A percentile compares a stretch with the other conserved stretches of the same genome.
Conservation (phyloP, 2,329 filamentous ascomycete genomes). For the Colletotrichum chlorophyti region DNA sequence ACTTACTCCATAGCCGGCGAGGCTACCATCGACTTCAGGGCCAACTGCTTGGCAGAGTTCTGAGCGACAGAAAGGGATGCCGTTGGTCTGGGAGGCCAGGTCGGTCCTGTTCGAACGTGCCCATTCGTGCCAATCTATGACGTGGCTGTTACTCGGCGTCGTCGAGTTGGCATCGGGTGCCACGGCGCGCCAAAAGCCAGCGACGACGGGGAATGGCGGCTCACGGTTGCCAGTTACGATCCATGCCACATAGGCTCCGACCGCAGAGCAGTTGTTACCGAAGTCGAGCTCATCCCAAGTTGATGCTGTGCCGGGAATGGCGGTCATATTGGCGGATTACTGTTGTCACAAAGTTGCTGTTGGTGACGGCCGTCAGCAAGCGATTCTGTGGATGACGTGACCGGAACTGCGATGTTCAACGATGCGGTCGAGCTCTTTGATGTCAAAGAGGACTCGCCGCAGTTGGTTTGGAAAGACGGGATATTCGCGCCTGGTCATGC, state of each 20-base stretch:
- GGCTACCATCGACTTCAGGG: slow-evolving; percentile 6
- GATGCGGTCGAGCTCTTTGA: neutral
- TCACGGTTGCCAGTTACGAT: slow-evolving; percentile 1
- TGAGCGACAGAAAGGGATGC: neutral
- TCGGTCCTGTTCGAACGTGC: neutral
- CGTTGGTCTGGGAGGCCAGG: neutral
- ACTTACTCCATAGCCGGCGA: slow-evolving; percentile 8
- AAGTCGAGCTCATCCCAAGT: slow-evolving; percentile 8
- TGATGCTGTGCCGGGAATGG: neutral
- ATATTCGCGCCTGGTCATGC: neutral
- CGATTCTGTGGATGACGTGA: no score
- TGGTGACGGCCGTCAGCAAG: no score
- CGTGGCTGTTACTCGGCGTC: neutral
- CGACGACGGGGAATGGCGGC: slow-evolving; percentile 11
- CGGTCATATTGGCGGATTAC: neutral
- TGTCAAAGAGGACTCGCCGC: neutral
- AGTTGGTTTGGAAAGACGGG: neutral
- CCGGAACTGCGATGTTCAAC: no score
- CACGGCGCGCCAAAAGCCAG: slow-evolving; percentile 15
- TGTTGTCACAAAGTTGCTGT: no score
- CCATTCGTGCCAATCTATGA: slow-evolving; percentile 27
- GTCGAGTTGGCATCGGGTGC: neutral
- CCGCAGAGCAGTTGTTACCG: slow-evolving; percentile 2
- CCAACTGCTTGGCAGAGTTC: slow-evolving; percentile 12
- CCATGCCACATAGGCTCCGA: slow-evolving; percentile 20